Conservation (phyloP, 148 eudicot species). For the Rhododendron mucronatum region DNA sequence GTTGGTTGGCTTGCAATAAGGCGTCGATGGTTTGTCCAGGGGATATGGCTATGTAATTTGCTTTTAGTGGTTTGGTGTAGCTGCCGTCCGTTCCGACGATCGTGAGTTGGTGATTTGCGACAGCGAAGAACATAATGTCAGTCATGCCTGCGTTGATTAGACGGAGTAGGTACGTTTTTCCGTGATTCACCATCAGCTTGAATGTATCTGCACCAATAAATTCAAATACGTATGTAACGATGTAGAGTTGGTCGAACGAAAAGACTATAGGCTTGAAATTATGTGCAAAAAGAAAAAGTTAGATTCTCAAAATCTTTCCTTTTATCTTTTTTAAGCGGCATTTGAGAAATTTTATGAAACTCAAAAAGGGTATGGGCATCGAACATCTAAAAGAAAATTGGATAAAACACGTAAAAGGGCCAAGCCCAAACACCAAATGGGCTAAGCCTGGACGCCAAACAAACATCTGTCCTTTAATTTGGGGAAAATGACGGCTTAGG, state of each 20-base stretch:
- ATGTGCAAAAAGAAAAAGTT: too few species aligned
- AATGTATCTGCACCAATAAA: neutral
- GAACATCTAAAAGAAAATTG: too few species aligned
- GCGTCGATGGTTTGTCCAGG: conserved; percentile 13
- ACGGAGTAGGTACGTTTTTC: neutral
- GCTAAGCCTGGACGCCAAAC: too few species aligned
- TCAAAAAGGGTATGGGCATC: too few species aligned
- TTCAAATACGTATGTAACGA: neutral
- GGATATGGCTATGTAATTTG: neutral
- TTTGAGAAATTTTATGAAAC: too few species aligned
- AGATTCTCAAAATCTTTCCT: too few species aligned
- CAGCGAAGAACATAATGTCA: neutral
- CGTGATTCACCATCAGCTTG: conserved; percentile 2
- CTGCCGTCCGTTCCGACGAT: neutral
- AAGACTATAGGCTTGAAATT: neutral
- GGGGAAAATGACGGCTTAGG: too few species aligned
- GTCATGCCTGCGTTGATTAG: neutral
- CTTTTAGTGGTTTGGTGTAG: conserved; percentile 7
- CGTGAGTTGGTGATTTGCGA: conserved; percentile 1
- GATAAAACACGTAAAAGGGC: too few species aligned
- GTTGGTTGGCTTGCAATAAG: neutral
- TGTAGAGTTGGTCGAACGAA: too few species aligned
- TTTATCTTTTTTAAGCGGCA: too few species aligned
- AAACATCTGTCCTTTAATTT: too few species aligned
- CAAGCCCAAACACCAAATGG: too few species aligned